A percentile compares a stretch with the other conserved stretches of the same genome.
Evolutionary conservation across 768 basidiomycete species (phyloP).

Genomic region (Mycena rebaudengoi): DNA sequence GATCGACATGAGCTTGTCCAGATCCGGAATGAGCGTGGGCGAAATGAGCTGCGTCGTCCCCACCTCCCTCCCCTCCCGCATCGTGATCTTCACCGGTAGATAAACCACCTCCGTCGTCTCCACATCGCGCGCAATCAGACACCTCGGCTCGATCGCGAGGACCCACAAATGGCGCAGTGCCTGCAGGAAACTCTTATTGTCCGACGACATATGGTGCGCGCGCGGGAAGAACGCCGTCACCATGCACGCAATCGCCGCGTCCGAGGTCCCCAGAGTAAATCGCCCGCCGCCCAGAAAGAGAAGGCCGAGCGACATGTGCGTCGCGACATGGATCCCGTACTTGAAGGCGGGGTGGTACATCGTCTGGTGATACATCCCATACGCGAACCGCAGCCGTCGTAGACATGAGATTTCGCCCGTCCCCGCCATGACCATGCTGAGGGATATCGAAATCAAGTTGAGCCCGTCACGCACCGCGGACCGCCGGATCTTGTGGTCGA

Average conservation of each 20-base stretch:
- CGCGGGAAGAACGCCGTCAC: conserved; percentile 92
- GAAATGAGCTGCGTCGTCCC: conserved; percentile 86
- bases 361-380: conserved; percentile 80
- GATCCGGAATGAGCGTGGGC: conserved; percentile 91
- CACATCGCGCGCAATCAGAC: conserved; percentile 90
- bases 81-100: conserved; percentile 88
- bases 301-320: conserved; percentile 89
- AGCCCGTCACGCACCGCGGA: conserved; percentile 88
- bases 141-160: conserved; percentile 92
- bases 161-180: conserved; percentile 97
- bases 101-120: conserved; percentile 92
- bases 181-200: conserved; percentile 92
- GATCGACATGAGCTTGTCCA: conserved; percentile 83
- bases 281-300: conserved; percentile 94
- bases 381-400: conserved; percentile 86
- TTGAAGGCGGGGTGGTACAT: conserved; percentile 72
- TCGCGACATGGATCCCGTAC: conserved; percentile 91
- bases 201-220: conserved; percentile 78
- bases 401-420: conserved; percentile 94
- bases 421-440: conserved; percentile 97
- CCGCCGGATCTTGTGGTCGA: conserved; percentile 89
- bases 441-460: conserved; percentile 84
- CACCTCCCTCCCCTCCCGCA: conserved; percentile 68
- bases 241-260: conserved; percentile 91
- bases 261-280: conserved; percentile 90